A percentile compares a stretch with the other conserved stretches of the same genome.
Conservation (phyloP, 2,329 filamentous ascomycete genomes). For the Alternaria brassicicola region DNA sequence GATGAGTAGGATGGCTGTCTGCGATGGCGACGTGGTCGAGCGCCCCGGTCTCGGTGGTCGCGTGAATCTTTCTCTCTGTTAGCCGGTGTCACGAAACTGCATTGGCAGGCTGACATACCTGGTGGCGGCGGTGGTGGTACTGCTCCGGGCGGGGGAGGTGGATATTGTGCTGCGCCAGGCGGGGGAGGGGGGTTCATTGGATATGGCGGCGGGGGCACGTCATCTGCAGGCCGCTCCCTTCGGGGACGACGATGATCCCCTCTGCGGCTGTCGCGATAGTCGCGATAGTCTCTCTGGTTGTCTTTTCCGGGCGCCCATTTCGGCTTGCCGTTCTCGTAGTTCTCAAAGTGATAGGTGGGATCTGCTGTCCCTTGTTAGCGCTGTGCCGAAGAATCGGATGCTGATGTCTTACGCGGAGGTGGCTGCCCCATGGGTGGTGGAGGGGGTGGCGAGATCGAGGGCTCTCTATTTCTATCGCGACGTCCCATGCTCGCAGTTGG, state of each 20-base stretch:
- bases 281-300: conserved; percentile 29
- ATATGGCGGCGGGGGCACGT: conserved; percentile 26
- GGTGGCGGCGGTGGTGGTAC: conserved; percentile 1
- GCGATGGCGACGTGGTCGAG: conserved; percentile 23
- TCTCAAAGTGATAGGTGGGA: conserved; percentile 35
- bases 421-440: conserved; percentile 25
- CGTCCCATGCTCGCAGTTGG: conserved; percentile 23
- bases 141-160: conserved; percentile 15
- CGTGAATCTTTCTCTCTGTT: not conserved
- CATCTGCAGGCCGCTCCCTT: conserved; percentile 18
- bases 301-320: conserved; percentile 33
- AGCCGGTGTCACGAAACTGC: not conserved
- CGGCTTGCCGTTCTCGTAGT: conserved; percentile 37
- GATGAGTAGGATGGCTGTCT: conserved; percentile 25
- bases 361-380: conserved; percentile 18
- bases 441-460: conserved; percentile 21
- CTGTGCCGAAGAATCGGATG: not conserved
- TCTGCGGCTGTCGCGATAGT: conserved; percentile 29
- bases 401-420: conserved; percentile 6
- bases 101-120: not conserved
- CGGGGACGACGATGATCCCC: conserved; percentile 27
- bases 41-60: not conserved
- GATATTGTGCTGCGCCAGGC: conserved; percentile 4
- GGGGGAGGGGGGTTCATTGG: conserved; percentile 8
- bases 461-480: conserved; percentile 19